Conservation (phyloP, 23 red algal genomes). For the Gracilaria caudata region DNA sequence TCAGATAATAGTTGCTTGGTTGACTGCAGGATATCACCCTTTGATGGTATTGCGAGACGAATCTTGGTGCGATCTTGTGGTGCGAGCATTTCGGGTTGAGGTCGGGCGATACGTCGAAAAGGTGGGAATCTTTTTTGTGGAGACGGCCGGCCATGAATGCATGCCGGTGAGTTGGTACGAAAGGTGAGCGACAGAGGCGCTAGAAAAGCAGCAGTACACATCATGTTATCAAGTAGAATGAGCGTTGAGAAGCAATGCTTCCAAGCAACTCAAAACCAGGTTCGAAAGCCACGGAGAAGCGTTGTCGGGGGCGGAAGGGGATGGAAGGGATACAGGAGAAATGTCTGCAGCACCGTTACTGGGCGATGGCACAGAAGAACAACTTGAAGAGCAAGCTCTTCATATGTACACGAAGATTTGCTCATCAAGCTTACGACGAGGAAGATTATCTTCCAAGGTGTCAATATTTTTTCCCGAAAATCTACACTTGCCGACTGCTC, state of each 20-base stretch:
- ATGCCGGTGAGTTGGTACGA: not conserved
- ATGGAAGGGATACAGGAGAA: no score
- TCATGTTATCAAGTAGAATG: not conserved
- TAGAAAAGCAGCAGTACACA: not conserved
- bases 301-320: not conserved
- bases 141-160: not conserved
- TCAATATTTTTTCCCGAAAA: slow-evolving; percentile 5
- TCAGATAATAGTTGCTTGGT: slow-evolving; percentile 77
- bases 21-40: slow-evolving; percentile 81
- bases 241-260: not conserved
- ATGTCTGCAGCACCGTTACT: no score
- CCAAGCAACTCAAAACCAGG: not conserved
- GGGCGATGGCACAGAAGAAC: no score
- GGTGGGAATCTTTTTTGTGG: not conserved
- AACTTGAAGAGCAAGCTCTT: no score
- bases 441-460: no score
- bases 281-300: not conserved
- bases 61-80: slow-evolving; percentile 42
- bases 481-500: not conserved
- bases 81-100: not conserved
- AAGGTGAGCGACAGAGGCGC: not conserved
- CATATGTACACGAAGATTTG: no score
- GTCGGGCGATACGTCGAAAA: not conserved
- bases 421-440: no score
- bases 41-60: slow-evolving; percentile 92